Conservation (phyloP, 1,139 yeast species). For the Pichia sp. region DNA sequence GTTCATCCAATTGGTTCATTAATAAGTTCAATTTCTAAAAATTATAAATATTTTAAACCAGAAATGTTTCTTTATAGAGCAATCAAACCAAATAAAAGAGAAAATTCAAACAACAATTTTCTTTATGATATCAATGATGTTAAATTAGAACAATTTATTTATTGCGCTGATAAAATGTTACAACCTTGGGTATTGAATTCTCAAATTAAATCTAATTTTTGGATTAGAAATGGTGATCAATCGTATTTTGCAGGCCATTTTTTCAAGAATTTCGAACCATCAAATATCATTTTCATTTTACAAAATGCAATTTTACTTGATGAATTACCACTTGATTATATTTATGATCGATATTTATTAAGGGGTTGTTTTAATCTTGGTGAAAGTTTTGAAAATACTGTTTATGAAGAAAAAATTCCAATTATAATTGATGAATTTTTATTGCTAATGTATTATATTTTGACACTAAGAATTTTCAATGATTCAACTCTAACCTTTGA, state of each 20-base stretch:
- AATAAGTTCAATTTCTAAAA: conserved; percentile 38
- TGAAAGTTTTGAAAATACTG: conserved; percentile 35
- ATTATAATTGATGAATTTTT: conserved; percentile 49
- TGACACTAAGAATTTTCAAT: conserved; percentile 50
- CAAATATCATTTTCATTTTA: conserved; percentile 50
- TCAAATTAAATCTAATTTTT: conserved; percentile 72
- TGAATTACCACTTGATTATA: conserved; percentile 37
- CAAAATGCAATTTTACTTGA: conserved; percentile 48
- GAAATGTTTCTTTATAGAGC: conserved; percentile 11
- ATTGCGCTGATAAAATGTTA: conserved; percentile 47
- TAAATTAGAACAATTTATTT: background rate
- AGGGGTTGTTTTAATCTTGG: conserved; percentile 43
- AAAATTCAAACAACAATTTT: too few relatives aligned
- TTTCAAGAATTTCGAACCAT: conserved; percentile 40
- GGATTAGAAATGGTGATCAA: conserved; percentile 72
- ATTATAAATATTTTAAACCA: conserved; percentile 28
- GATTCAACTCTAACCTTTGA: conserved; percentile 27
- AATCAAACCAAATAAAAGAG: too few relatives aligned
- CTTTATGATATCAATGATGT: background rate
- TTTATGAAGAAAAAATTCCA: conserved; percentile 53
- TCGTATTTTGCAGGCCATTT: conserved; percentile 42
- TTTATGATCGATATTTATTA: conserved; percentile 59
- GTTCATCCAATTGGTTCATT: conserved; percentile 56
- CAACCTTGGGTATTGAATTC: conserved; percentile 62
- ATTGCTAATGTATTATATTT: conserved; percentile 47